phyloP scores from a whole-genome alignment of 352 stramenopile genomes.

The Thalassiosira hispida region DNA sequence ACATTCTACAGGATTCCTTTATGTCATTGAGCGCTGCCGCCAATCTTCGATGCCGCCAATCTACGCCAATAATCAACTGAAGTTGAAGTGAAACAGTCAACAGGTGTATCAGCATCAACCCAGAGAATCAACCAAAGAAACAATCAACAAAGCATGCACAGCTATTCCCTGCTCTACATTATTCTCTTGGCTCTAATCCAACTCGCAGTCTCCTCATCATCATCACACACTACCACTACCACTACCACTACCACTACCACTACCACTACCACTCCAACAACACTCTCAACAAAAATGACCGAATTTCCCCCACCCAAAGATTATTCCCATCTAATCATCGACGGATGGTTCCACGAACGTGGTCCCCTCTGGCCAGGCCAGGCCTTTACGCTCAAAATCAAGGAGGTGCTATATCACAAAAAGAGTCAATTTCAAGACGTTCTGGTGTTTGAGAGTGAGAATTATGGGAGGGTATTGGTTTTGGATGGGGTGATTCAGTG shows the following conservation, averaged over 20 bases:
- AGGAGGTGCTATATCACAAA: slow-evolving; percentile 77
- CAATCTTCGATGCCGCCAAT: too few species aligned
- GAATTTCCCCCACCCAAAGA: slow-evolving; percentile 39
- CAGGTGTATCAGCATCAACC: too few species aligned
- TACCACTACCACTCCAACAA: neutral
- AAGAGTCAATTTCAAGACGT: slow-evolving; percentile 90
- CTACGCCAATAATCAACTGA: too few species aligned
- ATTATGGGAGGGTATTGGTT: slow-evolving; percentile 97
- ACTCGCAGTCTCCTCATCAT: neutral
- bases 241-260: neutral
- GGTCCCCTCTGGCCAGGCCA: slow-evolving; percentile 94
- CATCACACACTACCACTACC: neutral
- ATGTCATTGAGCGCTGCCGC: too few species aligned
- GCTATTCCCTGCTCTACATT: neutral
- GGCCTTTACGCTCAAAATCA: slow-evolving; percentile 93
- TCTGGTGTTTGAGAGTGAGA: slow-evolving; percentile 98
- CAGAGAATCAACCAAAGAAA: neutral
- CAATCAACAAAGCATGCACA: neutral
- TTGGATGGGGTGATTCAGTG: slow-evolving; percentile 99
- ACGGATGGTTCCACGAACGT: slow-evolving; percentile 85
- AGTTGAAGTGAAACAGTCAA: too few species aligned
- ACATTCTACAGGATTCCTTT: too few species aligned
- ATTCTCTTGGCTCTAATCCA: neutral
- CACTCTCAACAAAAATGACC: slow-evolving; percentile 8
- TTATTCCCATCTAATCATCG: slow-evolving; percentile 69